A percentile compares a stretch with the other conserved stretches of the same genome.
Evolutionary conservation across 129 eudicot species (phyloP).

Genomic region (Lactuca sativa): DNA sequence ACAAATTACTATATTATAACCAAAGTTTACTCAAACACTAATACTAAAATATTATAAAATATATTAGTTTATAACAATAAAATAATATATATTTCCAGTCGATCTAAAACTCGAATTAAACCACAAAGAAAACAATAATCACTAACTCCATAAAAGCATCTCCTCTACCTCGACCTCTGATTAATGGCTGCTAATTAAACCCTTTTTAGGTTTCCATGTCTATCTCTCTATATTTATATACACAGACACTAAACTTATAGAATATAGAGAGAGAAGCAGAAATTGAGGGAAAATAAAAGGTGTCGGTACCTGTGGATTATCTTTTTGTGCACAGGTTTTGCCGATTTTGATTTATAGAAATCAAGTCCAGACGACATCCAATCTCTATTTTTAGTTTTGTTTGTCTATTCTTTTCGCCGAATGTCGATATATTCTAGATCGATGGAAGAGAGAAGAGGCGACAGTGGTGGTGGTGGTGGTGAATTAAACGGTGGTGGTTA

Average conservation of each 20-base stretch:
- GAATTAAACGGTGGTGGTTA: neutral
- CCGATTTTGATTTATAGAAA: constrained; percentile 21
- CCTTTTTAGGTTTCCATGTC: neutral
- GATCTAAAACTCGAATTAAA: constrained; percentile 9
- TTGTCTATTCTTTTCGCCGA: constrained; percentile 2
- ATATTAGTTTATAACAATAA: no score
- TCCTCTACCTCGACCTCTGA: neutral
- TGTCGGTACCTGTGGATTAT: constrained; percentile 45
- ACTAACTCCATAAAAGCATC: constrained; percentile 9
- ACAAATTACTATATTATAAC: no score
- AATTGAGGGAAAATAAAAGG: constrained; percentile 19
- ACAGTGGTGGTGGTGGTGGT: constrained; percentile 12
- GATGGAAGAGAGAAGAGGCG: constrained; percentile 39
- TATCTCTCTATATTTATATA: neutral
- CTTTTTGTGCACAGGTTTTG: constrained; percentile 18
- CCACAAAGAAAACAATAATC: constrained; percentile 1
- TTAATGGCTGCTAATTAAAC: constrained; percentile 28
- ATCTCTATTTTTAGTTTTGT: neutral
- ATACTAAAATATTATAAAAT: no score
- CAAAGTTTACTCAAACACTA: no score
- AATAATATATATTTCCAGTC: neutral
- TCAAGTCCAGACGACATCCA: constrained; percentile 23
- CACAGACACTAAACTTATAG: constrained; percentile 15
- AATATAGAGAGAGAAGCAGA: constrained; percentile 16
- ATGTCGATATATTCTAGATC: neutral